Percentiles rank a stretch among this genome's conserved stretches.
These are phyloP conservation scores for Ganoderma lucidum DNA, from an alignment of 1,284 basidiomycete genomes.

Conservation along the genomic window DNA sequence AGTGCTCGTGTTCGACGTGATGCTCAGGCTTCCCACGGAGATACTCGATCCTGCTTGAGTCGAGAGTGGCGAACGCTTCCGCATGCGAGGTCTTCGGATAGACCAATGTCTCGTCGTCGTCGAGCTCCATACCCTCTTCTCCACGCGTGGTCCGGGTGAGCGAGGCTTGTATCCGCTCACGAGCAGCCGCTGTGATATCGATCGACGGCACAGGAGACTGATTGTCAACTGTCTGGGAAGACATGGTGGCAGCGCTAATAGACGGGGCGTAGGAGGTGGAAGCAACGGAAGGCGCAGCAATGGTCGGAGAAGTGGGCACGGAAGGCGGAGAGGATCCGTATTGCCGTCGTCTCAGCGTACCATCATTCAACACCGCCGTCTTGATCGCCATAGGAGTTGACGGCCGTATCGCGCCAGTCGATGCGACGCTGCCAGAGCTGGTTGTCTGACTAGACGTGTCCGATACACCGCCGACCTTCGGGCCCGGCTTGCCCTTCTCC, in stretches of 20 bases:
- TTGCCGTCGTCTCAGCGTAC: constrained; percentile 33
- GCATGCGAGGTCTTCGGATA: constrained; percentile 70
- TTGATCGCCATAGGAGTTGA: constrained; percentile 6
- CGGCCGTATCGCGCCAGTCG: constrained; percentile 15
- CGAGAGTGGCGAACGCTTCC: constrained; percentile 76
- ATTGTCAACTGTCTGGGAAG: constrained; percentile 19
- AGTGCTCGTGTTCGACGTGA: constrained; percentile 37
- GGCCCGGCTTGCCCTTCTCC: constrained; percentile 17
- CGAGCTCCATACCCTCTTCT: constrained; percentile 42
- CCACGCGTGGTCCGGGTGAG: constrained; percentile 24
- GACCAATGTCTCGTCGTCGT: constrained; percentile 45
- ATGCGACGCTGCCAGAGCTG: constrained; percentile 36
- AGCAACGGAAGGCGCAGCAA: constrained; percentile 25
- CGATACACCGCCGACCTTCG: constrained; percentile 14
- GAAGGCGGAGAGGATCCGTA: constrained; percentile 27
- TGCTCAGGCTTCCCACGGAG: constrained; percentile 46
- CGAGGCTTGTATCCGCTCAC: constrained; percentile 14
- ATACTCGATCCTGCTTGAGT: constrained; percentile 64
- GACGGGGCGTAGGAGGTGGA: constrained; percentile 28
- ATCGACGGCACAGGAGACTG: constrained; percentile 27
- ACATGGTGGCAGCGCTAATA: constrained; percentile 15
- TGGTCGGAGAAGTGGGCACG: constrained; percentile 30
- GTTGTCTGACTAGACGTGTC: constrained; percentile 37
- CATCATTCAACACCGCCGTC: constrained; percentile 26
- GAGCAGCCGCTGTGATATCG: constrained; percentile 23